These are phyloP conservation scores for Trametes cubensis DNA, from an alignment of 768 basidiomycete species.

Conservation along the genomic window DNA sequence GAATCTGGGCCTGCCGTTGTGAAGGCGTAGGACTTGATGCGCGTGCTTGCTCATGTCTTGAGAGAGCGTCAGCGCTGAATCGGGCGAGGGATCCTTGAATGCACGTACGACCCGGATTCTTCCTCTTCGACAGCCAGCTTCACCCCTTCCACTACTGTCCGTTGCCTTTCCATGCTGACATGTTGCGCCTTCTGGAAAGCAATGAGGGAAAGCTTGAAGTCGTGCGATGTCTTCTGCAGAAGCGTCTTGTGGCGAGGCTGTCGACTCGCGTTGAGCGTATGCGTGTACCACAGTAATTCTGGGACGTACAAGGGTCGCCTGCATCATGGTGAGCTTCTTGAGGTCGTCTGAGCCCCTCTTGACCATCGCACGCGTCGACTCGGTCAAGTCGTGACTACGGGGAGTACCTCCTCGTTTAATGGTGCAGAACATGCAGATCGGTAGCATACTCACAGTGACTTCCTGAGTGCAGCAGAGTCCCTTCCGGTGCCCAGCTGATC, in stretches of 20 bases:
- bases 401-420: neutral
- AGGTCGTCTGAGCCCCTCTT: conserved; percentile 92
- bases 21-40: conserved; percentile 47
- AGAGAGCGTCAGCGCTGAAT: neutral
- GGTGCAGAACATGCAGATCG: conserved; percentile 1
- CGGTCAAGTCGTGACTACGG: conserved; percentile 87
- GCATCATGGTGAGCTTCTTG: conserved; percentile 81
- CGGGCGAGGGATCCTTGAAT: neutral
- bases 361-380: conserved; percentile 91
- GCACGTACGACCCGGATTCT: conserved; percentile 36
- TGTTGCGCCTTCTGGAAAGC: conserved; percentile 93
- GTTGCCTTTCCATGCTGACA: conserved; percentile 85
- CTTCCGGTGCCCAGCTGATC: conserved; percentile 87
- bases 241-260: conserved; percentile 82
- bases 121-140: conserved; percentile 85
- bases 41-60: conserved; percentile 26
- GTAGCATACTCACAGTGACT: conserved; percentile 70
- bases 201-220: conserved; percentile 85
- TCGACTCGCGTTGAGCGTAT: neutral
- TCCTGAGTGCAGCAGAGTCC: conserved; percentile 79
- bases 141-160: conserved; percentile 85
- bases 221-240: conserved; percentile 90
- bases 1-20: conserved; percentile 68
- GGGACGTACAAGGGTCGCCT: conserved; percentile 55
- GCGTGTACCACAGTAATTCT: neutral